Base-by-base conservation (phyloP, 108 stramenopile species). In the Poteriospumella lacustris region DNA sequence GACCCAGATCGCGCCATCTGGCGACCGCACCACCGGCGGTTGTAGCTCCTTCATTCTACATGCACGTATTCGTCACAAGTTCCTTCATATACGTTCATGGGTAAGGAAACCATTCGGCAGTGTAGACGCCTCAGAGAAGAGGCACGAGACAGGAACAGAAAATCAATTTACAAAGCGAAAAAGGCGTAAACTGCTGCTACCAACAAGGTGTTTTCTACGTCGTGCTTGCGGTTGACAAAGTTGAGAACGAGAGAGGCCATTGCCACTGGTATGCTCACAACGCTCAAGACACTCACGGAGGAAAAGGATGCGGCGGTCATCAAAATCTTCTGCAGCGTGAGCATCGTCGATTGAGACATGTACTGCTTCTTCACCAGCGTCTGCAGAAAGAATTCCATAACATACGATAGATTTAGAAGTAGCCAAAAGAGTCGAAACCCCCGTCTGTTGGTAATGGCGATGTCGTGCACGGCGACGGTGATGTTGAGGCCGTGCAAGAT, bases 331-430 rank as follows among this genome's bases (percentile, higher is more conserved):
- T 73, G 70, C 24, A 73, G 9, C 12, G 31, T 33, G 43, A 73
- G 70, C 70, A 73, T 73, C 24, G 5, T 5, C 26, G 28, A 34
- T 73, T 73, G 70, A n/a, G 5, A 38, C 41, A 73, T 73, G 42
- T 42, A 73, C 5, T 38, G 24, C 24, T 73, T 73, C 72, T 91
- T 91, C 36, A 93, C 92, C 42, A 93, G 44, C 47, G 83, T 90
- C 76, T 93, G 92, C 38, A 93, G 47, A 59, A 91, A 93, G 75
- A 93, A 93, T 78, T 93, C 92, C 90, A 91, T 89, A 1, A 90
- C 90, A 81, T 93, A 93, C 5, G 83, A 80, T 0, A 87, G 80
- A 77, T 93, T 91, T 33, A 93, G 79, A 0, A 72, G 69, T 43
- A 93, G 38, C 91, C 91, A 93, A 76, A 90, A 93, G 26, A 89